Conservation (phyloP, 495 filamentous ascomycete species). For the Penicillium fimorum region DNA sequence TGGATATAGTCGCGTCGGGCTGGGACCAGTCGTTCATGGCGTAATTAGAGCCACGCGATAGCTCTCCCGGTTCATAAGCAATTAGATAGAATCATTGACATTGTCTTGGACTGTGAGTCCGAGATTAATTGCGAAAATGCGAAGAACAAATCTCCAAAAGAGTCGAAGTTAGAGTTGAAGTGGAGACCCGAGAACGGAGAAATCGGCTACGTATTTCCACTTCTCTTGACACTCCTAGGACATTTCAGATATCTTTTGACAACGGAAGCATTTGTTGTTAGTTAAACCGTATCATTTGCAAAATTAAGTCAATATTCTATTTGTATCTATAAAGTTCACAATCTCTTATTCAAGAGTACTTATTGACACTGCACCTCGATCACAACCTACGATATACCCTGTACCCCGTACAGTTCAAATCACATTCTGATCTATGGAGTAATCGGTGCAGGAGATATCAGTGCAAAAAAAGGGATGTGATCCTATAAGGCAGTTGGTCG, state of each 20-base stretch:
- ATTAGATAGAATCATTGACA: background rate
- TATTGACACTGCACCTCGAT: background rate
- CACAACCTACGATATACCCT: background rate
- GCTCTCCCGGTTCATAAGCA: background rate
- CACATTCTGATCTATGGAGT: background rate
- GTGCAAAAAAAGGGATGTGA: background rate
- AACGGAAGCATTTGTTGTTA: background rate
- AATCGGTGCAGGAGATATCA: background rate
- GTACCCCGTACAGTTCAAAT: background rate
- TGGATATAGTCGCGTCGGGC: constrained; percentile 6
- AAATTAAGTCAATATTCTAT: background rate
- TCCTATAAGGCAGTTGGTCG: background rate
- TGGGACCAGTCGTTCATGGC: background rate
- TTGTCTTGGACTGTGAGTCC: background rate
- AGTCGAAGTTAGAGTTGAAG: background rate
- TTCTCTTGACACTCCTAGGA: background rate
- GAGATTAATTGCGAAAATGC: background rate
- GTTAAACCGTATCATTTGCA: background rate
- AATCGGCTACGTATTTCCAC: background rate
- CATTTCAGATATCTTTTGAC: background rate
- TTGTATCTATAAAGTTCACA: background rate
- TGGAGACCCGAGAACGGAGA: background rate
- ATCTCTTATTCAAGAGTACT: background rate
- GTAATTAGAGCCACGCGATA: background rate
- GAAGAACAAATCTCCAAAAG: background rate